These are phyloP conservation scores for Suillus alpinus DNA, from an alignment of 768 basidiomycete genomes.

Conservation along the genomic window DNA sequence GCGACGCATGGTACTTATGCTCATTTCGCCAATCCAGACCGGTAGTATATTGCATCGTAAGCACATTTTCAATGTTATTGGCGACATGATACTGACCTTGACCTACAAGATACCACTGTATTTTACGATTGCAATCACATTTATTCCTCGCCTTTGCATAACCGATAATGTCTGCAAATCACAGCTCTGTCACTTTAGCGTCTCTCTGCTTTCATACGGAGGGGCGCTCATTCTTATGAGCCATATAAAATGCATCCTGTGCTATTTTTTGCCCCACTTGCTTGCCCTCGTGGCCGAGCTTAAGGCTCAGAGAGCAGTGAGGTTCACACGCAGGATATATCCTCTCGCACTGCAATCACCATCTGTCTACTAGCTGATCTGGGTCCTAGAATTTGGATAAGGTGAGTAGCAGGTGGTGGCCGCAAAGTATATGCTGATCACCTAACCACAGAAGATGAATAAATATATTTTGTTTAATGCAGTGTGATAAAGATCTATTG, in stretches of 20 bases:
- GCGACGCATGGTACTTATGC: constrained; percentile 8
- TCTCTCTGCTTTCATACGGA: constrained; percentile 61
- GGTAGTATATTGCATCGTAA: constrained; percentile 33
- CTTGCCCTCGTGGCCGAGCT: constrained; percentile 23
- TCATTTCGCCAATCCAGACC: constrained; percentile 30
- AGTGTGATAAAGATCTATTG: not conserved
- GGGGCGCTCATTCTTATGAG: constrained; percentile 85
- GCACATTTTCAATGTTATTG: constrained; percentile 31
- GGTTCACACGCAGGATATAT: constrained; percentile 57
- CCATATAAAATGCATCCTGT: constrained; percentile 49
- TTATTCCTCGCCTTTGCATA: constrained; percentile 14
- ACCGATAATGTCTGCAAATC: constrained; percentile 6
- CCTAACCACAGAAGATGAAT: not conserved
- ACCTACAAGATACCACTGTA: constrained; percentile 30
- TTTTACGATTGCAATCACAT: constrained; percentile 33
- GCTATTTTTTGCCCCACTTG: constrained; percentile 41
- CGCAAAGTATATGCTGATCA: not conserved
- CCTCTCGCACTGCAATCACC: not conserved
- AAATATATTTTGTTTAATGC: not conserved
- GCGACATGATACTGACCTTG: constrained; percentile 13
- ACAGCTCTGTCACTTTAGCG: constrained; percentile 85
- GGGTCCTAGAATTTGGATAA: not conserved
- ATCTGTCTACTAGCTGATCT: not conserved
- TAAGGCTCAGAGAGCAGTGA: constrained; percentile 30
- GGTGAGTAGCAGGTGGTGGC: constrained; percentile 14